Conservation (phyloP, 352 stramenopile genomes). For the Phytophthora quininea region DNA sequence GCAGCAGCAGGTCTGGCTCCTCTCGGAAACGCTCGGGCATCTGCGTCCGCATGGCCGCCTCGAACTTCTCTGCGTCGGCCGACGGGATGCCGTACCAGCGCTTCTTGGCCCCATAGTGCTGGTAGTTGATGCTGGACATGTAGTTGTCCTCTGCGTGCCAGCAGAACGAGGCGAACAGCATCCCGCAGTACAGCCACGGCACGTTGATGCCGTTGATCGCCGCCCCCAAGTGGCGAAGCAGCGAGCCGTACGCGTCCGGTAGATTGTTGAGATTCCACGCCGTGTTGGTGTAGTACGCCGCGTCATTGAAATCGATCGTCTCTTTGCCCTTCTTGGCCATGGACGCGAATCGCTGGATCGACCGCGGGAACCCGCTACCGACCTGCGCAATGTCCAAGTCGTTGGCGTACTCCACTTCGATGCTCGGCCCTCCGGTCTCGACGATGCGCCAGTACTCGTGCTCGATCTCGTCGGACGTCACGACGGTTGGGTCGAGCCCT, state of each 20-base stretch:
- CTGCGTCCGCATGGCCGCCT: constrained; percentile 50
- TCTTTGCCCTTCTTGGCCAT: constrained; percentile 39
- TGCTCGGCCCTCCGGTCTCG: constrained; percentile 48
- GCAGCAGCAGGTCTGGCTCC: constrained; percentile 69
- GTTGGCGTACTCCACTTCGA: constrained; percentile 89
- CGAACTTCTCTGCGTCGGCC: constrained; percentile 58
- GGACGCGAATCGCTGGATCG: constrained; percentile 38
- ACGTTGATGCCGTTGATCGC: constrained; percentile 98
- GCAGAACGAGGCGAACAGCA: constrained; percentile 98
- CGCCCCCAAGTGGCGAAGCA: constrained; percentile 94
- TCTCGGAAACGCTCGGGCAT: constrained; percentile 69
- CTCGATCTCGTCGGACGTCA: constrained; percentile 78
- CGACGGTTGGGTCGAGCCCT: constrained; percentile 40
- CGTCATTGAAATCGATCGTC: constrained; percentile 60
- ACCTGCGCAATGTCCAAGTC: constrained; percentile 85
- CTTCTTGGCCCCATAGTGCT: constrained; percentile 96
- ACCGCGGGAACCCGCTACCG: constrained; percentile 81
- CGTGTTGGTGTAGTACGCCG: constrained; percentile 78
- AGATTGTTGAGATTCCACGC: constrained; percentile 99
- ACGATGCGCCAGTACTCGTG: constrained; percentile 91
- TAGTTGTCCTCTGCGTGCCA: constrained; percentile 99
- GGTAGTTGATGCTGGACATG: constrained; percentile 99
- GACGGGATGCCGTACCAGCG: constrained; percentile 94
- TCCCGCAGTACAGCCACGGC: constrained; percentile 98
- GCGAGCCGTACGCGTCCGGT: constrained; percentile 89